Evolutionary conservation across 805 yeast species (phyloP).

Genomic region (Jamesozyma piceae): DNA sequence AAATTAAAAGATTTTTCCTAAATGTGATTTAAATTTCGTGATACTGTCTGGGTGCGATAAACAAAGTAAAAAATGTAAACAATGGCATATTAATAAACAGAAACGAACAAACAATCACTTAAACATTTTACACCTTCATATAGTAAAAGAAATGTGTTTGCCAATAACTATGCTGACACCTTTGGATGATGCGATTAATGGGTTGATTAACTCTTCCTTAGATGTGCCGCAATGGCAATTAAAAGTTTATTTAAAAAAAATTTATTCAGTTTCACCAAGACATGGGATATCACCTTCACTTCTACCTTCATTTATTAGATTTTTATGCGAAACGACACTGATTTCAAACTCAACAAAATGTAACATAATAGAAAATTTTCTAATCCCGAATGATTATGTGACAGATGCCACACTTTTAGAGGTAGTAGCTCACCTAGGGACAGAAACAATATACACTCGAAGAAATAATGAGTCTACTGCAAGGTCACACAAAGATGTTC

Average conservation of each 20-base stretch:
- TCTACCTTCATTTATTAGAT: conserved; percentile 11
- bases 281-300: conserved; percentile 16
- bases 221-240: conserved; percentile 8
- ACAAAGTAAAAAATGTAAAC: not conserved
- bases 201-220: conserved; percentile 1
- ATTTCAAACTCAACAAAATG: conserved; percentile 14
- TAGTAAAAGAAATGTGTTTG: not conserved
- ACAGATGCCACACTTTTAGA: conserved; percentile 17
- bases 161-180: not conserved
- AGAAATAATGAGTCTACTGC: conserved; percentile 8
- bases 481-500: conserved; percentile 18
- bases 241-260: conserved; percentile 2
- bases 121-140: not conserved
- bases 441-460: conserved; percentile 12
- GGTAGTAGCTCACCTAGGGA: conserved; percentile 28
- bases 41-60: not conserved
- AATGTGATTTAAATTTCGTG: not conserved
- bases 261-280: conserved; percentile 10
- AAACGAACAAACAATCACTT: not conserved
- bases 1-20: too few species aligned
- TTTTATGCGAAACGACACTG: conserved; percentile 12
- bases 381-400: conserved; percentile 26
- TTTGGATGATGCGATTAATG: conserved; percentile 4
- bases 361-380: conserved; percentile 19
- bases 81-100: not conserved